Evolutionary conservation across 352 stramenopile genomes (phyloP).

Genomic region (Phytophthora boehmeriae): DNA sequence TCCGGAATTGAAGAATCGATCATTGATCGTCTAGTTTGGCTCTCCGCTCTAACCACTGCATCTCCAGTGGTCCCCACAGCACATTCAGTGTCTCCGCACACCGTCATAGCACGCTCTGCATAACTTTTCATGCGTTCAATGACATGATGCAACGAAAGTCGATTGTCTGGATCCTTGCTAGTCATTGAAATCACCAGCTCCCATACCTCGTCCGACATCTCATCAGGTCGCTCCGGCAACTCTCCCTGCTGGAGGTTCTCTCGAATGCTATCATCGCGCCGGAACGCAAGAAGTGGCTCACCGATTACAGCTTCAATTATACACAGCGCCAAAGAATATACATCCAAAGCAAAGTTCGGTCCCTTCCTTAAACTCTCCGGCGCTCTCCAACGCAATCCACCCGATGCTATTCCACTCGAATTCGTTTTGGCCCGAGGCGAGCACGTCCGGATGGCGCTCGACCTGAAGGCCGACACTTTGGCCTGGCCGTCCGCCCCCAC

Average conservation of each 20-base stretch:
- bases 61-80: not conserved
- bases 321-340: constrained; percentile 40
- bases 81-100: not conserved
- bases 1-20: constrained; percentile 8
- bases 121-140: not conserved
- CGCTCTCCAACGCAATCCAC: constrained; percentile 16
- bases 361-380: constrained; percentile 30
- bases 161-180: not conserved
- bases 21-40: no score
- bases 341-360: constrained; percentile 26
- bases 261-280: constrained; percentile 15
- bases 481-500: constrained; percentile 11
- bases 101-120: no score
- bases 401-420: constrained; percentile 21
- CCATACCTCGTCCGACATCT: not conserved
- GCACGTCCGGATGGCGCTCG: constrained; percentile 6
- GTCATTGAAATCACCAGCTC: not conserved
- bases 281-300: constrained; percentile 24
- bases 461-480: constrained; percentile 34
- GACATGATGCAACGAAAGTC: not conserved
- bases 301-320: constrained; percentile 31
- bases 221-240: not conserved
- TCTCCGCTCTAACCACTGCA: no score
- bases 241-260: not conserved
- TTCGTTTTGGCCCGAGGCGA: not conserved